A percentile compares a stretch with the other conserved stretches of the same genome.
Evolutionary conservation across 805 yeast genomes (phyloP).

Genomic region (Cyberlindnera samutprakarnensis): DNA sequence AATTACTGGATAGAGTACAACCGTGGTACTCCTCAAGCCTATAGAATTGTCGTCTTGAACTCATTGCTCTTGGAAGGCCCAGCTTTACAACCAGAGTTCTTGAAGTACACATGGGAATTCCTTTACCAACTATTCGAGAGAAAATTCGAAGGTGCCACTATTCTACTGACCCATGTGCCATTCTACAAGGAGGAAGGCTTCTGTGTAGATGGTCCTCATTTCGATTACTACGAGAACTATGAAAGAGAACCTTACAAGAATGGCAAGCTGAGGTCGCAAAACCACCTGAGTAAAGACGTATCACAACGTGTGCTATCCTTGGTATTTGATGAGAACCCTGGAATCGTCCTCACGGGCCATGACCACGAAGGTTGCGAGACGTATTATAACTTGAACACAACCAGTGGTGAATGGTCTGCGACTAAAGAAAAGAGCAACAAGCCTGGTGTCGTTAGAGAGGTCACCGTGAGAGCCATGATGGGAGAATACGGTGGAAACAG

Average conservation of each 20-base stretch:
- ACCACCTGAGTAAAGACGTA: slow-evolving; percentile 65
- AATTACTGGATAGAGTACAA: slow-evolving; percentile 75
- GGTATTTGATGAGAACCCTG: slow-evolving; percentile 64
- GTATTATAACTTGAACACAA: slow-evolving; percentile 42
- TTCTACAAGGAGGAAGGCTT: slow-evolving; percentile 74
- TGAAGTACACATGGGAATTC: slow-evolving; percentile 66
- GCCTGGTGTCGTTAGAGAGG: slow-evolving; percentile 50
- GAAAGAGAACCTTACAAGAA: slow-evolving; percentile 59
- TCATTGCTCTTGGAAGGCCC: slow-evolving; percentile 87
- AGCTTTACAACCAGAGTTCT: slow-evolving; percentile 64
- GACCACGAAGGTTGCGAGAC: slow-evolving; percentile 93
- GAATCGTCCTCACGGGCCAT: slow-evolving; percentile 86
- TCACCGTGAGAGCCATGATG: slow-evolving; percentile 91
- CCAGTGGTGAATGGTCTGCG: slow-evolving; percentile 51
- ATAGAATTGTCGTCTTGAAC: slow-evolving; percentile 85
- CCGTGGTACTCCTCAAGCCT: slow-evolving; percentile 56
- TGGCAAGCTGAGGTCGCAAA: slow-evolving; percentile 73
- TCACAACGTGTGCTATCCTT: slow-evolving; percentile 62
- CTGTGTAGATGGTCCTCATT: slow-evolving; percentile 82
- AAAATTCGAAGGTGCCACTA: slow-evolving; percentile 68
- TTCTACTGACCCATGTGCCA: slow-evolving; percentile 85
- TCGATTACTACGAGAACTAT: slow-evolving; percentile 48
- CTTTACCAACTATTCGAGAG: slow-evolving; percentile 47
- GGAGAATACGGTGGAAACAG: slow-evolving; percentile 91
- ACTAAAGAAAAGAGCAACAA: slow-evolving; percentile 29